phyloP scores from a whole-genome alignment of 192 early-diverging fungal species.

The Coemansia sp. region DNA sequence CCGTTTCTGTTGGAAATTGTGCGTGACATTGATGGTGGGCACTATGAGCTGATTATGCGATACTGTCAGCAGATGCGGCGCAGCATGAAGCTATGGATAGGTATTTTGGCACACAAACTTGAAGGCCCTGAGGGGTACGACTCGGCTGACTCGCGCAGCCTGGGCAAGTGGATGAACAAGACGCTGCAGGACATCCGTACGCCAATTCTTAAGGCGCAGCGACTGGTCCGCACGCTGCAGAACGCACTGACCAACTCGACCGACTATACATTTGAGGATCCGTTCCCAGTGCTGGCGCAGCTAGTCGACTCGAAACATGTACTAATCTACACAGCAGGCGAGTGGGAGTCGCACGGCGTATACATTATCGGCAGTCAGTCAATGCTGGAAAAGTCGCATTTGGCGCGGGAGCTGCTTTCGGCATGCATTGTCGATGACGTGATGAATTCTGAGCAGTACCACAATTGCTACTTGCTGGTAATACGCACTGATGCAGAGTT shows the following conservation, averaged over 20 bases:
- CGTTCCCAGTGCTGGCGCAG: constrained; percentile 58
- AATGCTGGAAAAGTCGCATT: constrained; percentile 55
- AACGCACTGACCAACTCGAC: constrained; percentile 63
- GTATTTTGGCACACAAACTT: constrained; percentile 30
- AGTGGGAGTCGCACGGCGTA: constrained; percentile 66
- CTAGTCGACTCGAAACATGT: constrained; percentile 72
- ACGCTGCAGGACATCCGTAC: constrained; percentile 49
- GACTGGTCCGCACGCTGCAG: constrained; percentile 52
- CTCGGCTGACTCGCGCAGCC: constrained; percentile 33
- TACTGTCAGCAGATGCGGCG: constrained; percentile 63
- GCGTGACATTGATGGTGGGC: constrained; percentile 69
- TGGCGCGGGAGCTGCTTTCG: constrained; percentile 56
- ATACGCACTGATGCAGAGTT: constrained; percentile 49
- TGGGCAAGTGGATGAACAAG: constrained; percentile 43
- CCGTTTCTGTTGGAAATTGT: constrained; percentile 71
- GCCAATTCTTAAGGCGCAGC: constrained; percentile 48
- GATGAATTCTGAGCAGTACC: constrained; percentile 13
- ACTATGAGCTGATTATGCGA: constrained; percentile 70
- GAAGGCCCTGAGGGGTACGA: constrained; percentile 44
- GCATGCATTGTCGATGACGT: constrained; percentile 51
- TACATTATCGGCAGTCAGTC: constrained; percentile 77
- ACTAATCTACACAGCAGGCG: constrained; percentile 66
- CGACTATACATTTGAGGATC: constrained; percentile 70
- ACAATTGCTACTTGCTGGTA: constrained; percentile 44
- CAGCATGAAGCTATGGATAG: constrained; percentile 35